phyloP scores from a whole-genome alignment of 2,329 filamentous ascomycete species.

The Talaromyces albobiverticillius region DNA sequence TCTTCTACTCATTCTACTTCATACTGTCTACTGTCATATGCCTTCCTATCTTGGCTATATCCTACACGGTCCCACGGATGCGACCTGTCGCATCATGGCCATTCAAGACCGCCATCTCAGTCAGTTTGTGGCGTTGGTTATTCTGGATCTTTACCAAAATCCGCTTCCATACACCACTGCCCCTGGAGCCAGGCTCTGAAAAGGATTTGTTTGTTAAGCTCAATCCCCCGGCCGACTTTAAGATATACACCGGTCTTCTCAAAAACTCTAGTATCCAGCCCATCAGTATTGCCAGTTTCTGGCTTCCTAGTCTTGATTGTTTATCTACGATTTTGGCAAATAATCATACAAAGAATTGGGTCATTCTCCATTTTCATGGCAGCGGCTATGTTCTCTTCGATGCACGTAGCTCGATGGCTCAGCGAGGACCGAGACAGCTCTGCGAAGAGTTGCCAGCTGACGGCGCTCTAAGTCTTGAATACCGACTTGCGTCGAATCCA shows the following conservation, averaged over 20 bases:
- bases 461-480: slow-evolving; percentile 17
- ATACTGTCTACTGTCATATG: neutral
- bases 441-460: slow-evolving; percentile 6
- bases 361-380: slow-evolving; percentile 8
- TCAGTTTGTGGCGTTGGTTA: too few species aligned
- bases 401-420: neutral
- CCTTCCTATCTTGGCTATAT: neutral
- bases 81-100: slow-evolving; percentile 7
- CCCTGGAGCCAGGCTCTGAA: neutral
- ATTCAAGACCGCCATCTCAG: slow-evolving; percentile 6
- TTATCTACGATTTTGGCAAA: neutral
- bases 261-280: slow-evolving; percentile 1
- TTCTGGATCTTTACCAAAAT: neutral
- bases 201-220: neutral
- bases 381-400: slow-evolving; percentile 1
- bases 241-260: slow-evolving; percentile 3
- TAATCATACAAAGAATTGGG: neutral
- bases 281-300: neutral
- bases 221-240: neutral
- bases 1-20: slow-evolving; percentile 1
- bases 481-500: slow-evolving; percentile 20
- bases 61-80: neutral
- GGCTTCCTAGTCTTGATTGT: neutral
- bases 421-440: neutral
- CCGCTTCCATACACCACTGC: neutral